Percentiles rank a stretch among this genome's conserved stretches.
These are phyloP conservation scores for Millerozyma miso DNA, from an alignment of 805 yeast species.

Conservation along the genomic window DNA sequence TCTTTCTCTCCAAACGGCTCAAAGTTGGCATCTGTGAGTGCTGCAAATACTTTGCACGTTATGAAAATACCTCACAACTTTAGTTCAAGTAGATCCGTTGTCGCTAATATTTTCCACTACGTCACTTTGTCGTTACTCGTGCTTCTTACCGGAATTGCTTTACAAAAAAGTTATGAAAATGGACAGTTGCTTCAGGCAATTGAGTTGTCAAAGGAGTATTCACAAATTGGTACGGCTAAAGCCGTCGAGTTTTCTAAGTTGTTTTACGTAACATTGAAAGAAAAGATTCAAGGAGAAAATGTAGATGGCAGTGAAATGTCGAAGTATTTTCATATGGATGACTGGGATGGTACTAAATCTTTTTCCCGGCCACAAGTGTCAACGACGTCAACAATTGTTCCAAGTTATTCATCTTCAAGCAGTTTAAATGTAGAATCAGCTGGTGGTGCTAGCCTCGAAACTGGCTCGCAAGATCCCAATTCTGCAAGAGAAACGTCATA, in stretches of 20 bases:
- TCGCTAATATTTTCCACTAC: slow-evolving; percentile 31
- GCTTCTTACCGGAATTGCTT: slow-evolving; percentile 25
- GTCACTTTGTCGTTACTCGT: slow-evolving; percentile 31
- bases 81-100: slow-evolving; percentile 35
- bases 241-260: slow-evolving; percentile 17
- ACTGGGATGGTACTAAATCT: slow-evolving; percentile 12
- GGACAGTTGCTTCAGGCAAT: slow-evolving; percentile 29
- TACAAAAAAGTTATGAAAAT: slow-evolving; percentile 32
- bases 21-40: slow-evolving; percentile 67
- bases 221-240: slow-evolving; percentile 5
- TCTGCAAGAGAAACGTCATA: too few species aligned
- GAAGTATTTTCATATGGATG: slow-evolving; percentile 19
- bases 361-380: not conserved
- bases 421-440: not conserved
- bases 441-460: too few species aligned
- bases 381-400: not conserved
- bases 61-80: slow-evolving; percentile 53
- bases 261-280: slow-evolving; percentile 24
- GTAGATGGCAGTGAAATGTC: slow-evolving; percentile 17
- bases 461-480: too few species aligned
- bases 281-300: slow-evolving; percentile 21
- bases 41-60: slow-evolving; percentile 68
- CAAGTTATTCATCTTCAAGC: not conserved
- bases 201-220: slow-evolving; percentile 13
- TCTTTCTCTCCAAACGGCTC: slow-evolving; percentile 66